A percentile compares a stretch with the other conserved stretches of the same genome.
Conservation (phyloP, 805 yeast genomes). For the Teunomyces funiuensis region DNA sequence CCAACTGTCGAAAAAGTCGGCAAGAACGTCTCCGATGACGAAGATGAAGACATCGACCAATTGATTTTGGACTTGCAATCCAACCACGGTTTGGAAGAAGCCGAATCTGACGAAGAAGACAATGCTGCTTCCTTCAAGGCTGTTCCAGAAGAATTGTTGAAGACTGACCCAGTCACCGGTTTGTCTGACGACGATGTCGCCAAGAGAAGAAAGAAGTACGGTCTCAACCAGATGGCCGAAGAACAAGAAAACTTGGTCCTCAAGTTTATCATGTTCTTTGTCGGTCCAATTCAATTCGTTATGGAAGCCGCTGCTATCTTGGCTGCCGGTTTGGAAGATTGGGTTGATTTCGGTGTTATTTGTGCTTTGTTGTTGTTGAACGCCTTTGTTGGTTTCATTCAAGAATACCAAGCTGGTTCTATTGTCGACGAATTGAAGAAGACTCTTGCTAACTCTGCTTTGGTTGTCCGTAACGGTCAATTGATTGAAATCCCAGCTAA, state of each 20-base stretch:
- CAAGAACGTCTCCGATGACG: conserved; percentile 53
- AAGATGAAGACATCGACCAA: conserved; percentile 58
- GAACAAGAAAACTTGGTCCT: conserved; percentile 76
- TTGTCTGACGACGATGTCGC: conserved; percentile 73
- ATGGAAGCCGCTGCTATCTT: conserved; percentile 95
- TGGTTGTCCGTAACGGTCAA: conserved; percentile 80
- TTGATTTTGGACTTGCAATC: conserved; percentile 78
- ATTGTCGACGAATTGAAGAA: conserved; percentile 95
- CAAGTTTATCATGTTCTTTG: conserved; percentile 83
- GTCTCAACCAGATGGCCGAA: conserved; percentile 88
- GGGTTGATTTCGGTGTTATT: conserved; percentile 99
- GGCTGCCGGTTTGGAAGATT: conserved; percentile 95
- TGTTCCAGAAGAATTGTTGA: conserved; percentile 81
- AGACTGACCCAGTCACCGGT: conserved; percentile 80
- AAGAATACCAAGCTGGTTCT: conserved; percentile 97
- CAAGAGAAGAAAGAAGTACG: conserved; percentile 86
- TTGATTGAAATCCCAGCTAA: conserved; percentile 73
- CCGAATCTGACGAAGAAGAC: conserved; percentile 24
- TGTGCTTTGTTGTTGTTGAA: conserved; percentile 82
- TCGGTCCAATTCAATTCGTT: conserved; percentile 95
- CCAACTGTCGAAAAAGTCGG: conserved; percentile 56
- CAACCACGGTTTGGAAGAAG: conserved; percentile 39
- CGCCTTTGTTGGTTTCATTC: conserved; percentile 94
- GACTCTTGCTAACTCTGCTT: conserved; percentile 88
- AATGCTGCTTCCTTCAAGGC: conserved; percentile 52